These are phyloP conservation scores for Gloeophyllum trabeum DNA, from an alignment of 768 basidiomycete species.

Conservation along the genomic window DNA sequence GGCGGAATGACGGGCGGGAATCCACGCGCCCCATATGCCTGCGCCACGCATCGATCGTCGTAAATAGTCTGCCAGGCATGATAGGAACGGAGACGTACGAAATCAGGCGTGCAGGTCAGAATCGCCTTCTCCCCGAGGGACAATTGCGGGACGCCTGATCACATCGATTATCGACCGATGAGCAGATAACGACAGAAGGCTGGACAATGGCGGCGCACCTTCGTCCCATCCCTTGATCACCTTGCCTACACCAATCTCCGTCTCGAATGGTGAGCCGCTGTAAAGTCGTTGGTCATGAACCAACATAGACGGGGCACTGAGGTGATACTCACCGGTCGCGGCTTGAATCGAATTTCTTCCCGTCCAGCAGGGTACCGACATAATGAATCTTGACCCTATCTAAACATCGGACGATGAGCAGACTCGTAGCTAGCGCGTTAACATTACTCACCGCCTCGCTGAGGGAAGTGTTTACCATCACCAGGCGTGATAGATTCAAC, in stretches of 20 bases:
- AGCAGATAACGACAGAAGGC: slow-evolving; percentile 1
- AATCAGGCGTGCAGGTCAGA: slow-evolving; percentile 65
- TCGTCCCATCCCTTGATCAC: slow-evolving; percentile 1
- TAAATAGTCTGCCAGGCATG: too few species aligned
- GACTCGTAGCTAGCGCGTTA: too few species aligned
- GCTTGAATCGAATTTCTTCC: not conserved
- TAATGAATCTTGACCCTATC: not conserved
- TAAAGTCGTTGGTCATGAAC: not conserved
- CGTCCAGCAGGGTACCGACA: not conserved
- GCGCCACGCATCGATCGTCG: slow-evolving; percentile 2
- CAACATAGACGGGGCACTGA: not conserved
- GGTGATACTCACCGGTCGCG: not conserved
- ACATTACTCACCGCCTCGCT: slow-evolving; percentile 58
- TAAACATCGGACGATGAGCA: slow-evolving; percentile 6
- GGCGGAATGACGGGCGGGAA: slow-evolving; percentile 74
- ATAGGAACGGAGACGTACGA: slow-evolving; percentile 29
- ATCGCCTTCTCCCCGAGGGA: slow-evolving; percentile 67
- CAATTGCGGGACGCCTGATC: slow-evolving; percentile 61
- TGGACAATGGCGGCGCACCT: not conserved
- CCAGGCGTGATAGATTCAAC: slow-evolving; percentile 48
- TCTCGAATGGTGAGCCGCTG: not conserved
- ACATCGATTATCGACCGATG: slow-evolving; percentile 1
- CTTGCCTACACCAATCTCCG: not conserved
- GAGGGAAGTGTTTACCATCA: slow-evolving; percentile 55
- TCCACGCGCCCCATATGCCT: slow-evolving; percentile 69